phyloP scores from a whole-genome alignment of 208 protist genomes.

The Crithidia brevicula region DNA sequence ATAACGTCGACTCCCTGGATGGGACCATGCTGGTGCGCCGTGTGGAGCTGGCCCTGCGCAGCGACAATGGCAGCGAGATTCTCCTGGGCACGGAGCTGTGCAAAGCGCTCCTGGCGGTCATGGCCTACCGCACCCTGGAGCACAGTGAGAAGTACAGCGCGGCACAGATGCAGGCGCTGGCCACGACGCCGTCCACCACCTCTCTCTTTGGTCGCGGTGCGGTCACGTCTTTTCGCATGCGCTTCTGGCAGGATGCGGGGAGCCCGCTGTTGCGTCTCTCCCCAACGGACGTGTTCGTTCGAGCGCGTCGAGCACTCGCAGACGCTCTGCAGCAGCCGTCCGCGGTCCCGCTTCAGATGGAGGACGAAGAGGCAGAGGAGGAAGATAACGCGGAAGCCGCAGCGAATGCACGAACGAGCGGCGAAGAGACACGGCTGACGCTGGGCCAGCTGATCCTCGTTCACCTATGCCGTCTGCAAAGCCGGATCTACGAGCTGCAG shows the following conservation, averaged over 20 bases:
- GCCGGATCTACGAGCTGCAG: slow-evolving; percentile 64
- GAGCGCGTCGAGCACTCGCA: slow-evolving; percentile 14
- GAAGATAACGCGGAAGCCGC: slow-evolving; percentile 29
- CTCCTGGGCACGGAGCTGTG: slow-evolving; percentile 72
- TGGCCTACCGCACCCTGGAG: slow-evolving; percentile 55
- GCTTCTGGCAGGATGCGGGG: slow-evolving; percentile 45
- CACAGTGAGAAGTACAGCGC: slow-evolving; percentile 74
- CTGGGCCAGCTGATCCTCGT: slow-evolving; percentile 69
- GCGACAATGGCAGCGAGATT: slow-evolving; percentile 41
- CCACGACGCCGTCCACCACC: slow-evolving; percentile 38
- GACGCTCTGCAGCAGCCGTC: slow-evolving; percentile 30
- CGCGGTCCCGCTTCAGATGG: slow-evolving; percentile 3
- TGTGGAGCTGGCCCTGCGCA: slow-evolving; percentile 64
- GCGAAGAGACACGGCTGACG: slow-evolving; percentile 27
- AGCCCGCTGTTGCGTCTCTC: slow-evolving; percentile 41
- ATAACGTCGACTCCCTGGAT: slow-evolving; percentile 36
- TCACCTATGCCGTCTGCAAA: slow-evolving; percentile 76
- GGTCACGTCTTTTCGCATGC: slow-evolving; percentile 71
- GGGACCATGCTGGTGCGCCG: slow-evolving; percentile 55
- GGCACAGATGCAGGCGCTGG: slow-evolving; percentile 54
- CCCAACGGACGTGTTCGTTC: slow-evolving; percentile 26
- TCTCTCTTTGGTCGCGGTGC: slow-evolving; percentile 64
- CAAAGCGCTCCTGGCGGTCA: slow-evolving; percentile 53
- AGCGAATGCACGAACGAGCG: background rate
- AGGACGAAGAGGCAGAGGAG: slow-evolving; percentile 13